Conservation (phyloP, 345 rosid genomes). For the Eucalyptus viminalis region DNA sequence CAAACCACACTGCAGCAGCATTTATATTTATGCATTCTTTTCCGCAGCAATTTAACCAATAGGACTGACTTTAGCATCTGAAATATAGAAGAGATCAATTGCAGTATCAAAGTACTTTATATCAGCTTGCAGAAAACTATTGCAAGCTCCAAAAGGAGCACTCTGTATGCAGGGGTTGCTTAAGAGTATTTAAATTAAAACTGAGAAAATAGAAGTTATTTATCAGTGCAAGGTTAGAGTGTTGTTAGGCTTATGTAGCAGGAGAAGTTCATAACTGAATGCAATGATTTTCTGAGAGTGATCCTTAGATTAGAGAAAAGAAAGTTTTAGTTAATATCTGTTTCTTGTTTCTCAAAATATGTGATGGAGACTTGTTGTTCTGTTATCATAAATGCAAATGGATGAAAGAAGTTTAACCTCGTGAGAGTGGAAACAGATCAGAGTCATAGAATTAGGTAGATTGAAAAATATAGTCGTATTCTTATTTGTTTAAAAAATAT, state of each 20-base stretch:
- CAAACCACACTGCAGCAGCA: background rate
- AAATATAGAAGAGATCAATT: background rate
- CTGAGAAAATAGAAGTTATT: background rate
- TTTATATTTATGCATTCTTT: background rate
- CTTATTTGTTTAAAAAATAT: background rate
- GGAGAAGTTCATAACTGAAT: background rate
- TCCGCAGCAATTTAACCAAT: background rate
- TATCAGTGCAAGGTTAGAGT: background rate
- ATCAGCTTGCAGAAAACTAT: background rate
- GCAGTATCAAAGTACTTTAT: background rate
- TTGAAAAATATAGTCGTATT: background rate
- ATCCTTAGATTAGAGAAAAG: background rate
- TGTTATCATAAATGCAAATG: background rate
- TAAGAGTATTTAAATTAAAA: background rate
- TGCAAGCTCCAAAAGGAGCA: background rate
- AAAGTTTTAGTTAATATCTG: background rate
- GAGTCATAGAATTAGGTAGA: background rate
- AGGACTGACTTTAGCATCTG: background rate
- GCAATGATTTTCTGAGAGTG: background rate
- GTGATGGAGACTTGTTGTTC: background rate
- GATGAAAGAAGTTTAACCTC: background rate
- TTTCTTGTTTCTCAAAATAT: background rate
- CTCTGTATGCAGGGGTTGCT: background rate
- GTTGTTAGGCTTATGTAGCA: background rate
- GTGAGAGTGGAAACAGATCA: background rate